Conservation (phyloP, 768 basidiomycete species). For the Suillus americanus region DNA sequence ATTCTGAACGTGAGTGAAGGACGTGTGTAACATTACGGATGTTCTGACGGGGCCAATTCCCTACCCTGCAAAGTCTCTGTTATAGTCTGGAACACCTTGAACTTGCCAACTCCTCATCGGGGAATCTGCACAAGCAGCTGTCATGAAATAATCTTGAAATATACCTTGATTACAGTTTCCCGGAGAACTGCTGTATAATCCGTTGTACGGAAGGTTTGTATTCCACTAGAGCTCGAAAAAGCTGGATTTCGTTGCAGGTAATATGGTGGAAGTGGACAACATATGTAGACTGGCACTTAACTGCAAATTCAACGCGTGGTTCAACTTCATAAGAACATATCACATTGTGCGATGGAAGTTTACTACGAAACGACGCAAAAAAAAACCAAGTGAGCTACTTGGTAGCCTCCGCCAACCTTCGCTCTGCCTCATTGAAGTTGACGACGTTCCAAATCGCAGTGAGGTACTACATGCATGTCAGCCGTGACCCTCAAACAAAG, state of each 20-base stretch:
- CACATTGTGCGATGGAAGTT: not conserved
- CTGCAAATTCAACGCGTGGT: not conserved
- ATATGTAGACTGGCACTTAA: not conserved
- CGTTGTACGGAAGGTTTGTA: too few relatives aligned
- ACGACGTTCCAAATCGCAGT: slow-evolving; percentile 94
- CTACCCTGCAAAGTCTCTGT: not conserved
- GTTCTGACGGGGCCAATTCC: not conserved
- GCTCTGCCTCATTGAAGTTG: slow-evolving; percentile 93
- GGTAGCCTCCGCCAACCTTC: slow-evolving; percentile 41
- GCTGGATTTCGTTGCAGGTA: not conserved
- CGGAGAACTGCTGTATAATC: not conserved
- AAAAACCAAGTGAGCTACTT: slow-evolving; percentile 18
- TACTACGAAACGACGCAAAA: not conserved
- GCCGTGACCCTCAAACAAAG: not conserved
- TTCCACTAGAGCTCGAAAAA: not conserved
- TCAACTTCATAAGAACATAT: not conserved
- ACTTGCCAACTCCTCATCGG: not conserved
- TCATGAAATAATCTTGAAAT: not conserved
- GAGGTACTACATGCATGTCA: slow-evolving; percentile 65
- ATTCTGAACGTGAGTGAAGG: too few relatives aligned
- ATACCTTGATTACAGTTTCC: not conserved
- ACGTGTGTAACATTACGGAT: not conserved
- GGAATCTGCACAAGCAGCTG: not conserved
- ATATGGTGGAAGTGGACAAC: not conserved
- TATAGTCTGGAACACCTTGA: not conserved